These are phyloP conservation scores for Tetrapisispora nanseiensis DNA, from an alignment of 805 yeast genomes.

Conservation along the genomic window DNA sequence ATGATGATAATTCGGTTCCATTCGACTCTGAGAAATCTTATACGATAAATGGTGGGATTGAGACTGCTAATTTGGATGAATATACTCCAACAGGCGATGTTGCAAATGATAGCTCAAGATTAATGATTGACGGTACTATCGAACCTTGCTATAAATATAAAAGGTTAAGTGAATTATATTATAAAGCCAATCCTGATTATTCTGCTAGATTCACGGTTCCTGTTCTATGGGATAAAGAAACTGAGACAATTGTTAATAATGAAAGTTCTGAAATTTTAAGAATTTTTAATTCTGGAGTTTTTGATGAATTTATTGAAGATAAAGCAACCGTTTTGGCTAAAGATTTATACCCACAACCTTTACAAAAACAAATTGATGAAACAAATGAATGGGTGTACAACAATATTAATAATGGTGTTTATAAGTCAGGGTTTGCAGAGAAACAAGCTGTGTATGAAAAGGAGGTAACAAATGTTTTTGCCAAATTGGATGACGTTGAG, in stretches of 20 bases:
- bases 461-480: slow-evolving; percentile 54
- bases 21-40: slow-evolving; percentile 9
- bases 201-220: slow-evolving; percentile 87
- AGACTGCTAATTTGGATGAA: slow-evolving; percentile 4
- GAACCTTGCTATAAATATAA: slow-evolving; percentile 53
- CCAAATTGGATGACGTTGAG: slow-evolving; percentile 63
- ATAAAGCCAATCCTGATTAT: slow-evolving; percentile 65
- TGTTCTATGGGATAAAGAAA: slow-evolving; percentile 81
- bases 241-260: slow-evolving; percentile 76
- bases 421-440: slow-evolving; percentile 85
- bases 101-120: slow-evolving; percentile 14
- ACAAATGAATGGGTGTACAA: slow-evolving; percentile 77
- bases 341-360: slow-evolving; percentile 50
- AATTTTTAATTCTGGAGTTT: slow-evolving; percentile 69
- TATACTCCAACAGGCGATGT: slow-evolving; percentile 11
- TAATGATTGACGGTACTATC: slow-evolving; percentile 33
- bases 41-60: slow-evolving; percentile 16
- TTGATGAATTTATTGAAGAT: slow-evolving; percentile 40
- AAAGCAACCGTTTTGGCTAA: slow-evolving; percentile 21
- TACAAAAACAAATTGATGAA: slow-evolving; percentile 56
- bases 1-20: slow-evolving; percentile 6
- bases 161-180: slow-evolving; percentile 63
- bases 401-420: slow-evolving; percentile 84
- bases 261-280: slow-evolving; percentile 87
- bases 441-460: slow-evolving; percentile 71